These are phyloP conservation scores for Aureobasidium sp. DNA, from an alignment of 2,329 filamentous ascomycete genomes.

Conservation along the genomic window DNA sequence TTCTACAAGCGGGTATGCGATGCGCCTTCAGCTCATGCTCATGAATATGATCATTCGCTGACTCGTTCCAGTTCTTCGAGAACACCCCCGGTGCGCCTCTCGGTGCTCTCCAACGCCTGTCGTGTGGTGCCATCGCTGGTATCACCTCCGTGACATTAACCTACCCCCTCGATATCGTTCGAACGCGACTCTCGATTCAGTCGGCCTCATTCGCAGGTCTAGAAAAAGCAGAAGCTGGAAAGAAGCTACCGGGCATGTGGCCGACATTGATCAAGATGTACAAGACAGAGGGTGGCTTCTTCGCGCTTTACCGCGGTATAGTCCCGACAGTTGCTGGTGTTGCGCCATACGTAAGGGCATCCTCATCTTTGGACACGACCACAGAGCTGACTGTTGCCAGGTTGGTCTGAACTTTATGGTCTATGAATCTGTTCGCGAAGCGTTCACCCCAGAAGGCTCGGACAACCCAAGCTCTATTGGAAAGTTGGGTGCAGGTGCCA, in stretches of 20 bases:
- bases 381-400: slow-evolving; percentile 32
- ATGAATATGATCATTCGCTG: neutral
- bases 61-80: slow-evolving; percentile 58
- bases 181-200: slow-evolving; percentile 90
- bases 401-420: slow-evolving; percentile 98
- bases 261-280: slow-evolving; percentile 76
- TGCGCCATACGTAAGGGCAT: slow-evolving; percentile 67
- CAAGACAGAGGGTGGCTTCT: slow-evolving; percentile 74
- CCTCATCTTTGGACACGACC: slow-evolving; percentile 11
- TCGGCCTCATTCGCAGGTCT: slow-evolving; percentile 87
- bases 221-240: slow-evolving; percentile 46
- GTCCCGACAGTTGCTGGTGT: slow-evolving; percentile 90
- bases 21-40: neutral
- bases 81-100: slow-evolving; percentile 64
- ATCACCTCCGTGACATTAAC: slow-evolving; percentile 93
- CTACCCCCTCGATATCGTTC: slow-evolving; percentile 95
- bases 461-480: slow-evolving; percentile 68
- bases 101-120: slow-evolving; percentile 61
- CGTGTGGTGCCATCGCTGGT: slow-evolving; percentile 87
- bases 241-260: slow-evolving; percentile 85
- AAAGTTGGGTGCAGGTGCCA: slow-evolving; percentile 80
- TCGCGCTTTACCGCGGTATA: slow-evolving; percentile 88
- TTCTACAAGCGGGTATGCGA: slow-evolving; percentile 81
- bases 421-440: slow-evolving; percentile 79
- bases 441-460: slow-evolving; percentile 80